A percentile compares a stretch with the other conserved stretches of the same genome.
Conservation (phyloP, 108 stramenopile genomes). For the Fistulifera pelliculosa region DNA sequence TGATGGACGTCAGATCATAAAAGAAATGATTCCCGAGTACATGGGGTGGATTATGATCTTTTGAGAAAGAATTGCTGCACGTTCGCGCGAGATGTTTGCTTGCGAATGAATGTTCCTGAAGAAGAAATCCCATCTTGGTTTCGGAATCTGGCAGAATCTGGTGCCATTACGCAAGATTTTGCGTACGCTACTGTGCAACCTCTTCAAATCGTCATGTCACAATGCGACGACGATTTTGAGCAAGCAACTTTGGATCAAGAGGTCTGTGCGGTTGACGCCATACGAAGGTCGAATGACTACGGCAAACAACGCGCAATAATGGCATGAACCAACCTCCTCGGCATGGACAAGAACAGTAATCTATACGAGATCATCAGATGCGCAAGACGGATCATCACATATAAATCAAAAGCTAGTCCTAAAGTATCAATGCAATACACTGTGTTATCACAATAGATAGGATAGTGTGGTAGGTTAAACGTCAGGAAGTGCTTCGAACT, state of each 20-base stretch:
- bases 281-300: no score
- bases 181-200: conserved; percentile 20
- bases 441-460: no score
- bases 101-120: conserved; percentile 56
- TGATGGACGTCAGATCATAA: conserved; percentile 51
- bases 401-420: no score
- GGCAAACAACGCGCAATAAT: no score
- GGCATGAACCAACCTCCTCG: no score
- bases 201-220: conserved; percentile 7
- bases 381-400: no score
- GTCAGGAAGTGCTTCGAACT: conserved; percentile 32
- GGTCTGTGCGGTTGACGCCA: no score
- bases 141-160: conserved; percentile 53
- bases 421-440: no score
- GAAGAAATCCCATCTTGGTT: conserved; percentile 80
- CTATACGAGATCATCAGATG: no score
- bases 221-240: conserved; percentile 1
- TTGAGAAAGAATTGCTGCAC: conserved; percentile 80
- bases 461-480: no score
- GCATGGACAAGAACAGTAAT: no score
- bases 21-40: conserved; percentile 62
- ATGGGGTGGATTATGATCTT: conserved; percentile 71
- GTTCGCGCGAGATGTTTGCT: conserved; percentile 70
- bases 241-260: neutral
- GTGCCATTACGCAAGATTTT: conserved; percentile 61